Conservation (phyloP, 1,284 basidiomycete genomes). For the Pascua guehoae region DNA sequence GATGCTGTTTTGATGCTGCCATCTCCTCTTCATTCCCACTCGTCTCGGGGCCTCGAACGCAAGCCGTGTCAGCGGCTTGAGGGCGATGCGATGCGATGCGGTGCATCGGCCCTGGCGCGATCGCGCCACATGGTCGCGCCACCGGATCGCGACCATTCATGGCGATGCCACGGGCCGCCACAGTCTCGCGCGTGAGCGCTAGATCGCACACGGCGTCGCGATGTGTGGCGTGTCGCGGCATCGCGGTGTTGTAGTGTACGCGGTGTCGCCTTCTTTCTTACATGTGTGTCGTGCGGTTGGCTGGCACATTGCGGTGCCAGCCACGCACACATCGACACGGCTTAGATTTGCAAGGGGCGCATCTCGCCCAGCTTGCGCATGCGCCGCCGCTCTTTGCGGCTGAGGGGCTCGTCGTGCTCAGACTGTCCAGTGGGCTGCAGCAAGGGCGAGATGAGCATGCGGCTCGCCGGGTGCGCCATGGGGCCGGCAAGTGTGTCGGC, state of each 20-base stretch:
- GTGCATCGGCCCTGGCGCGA: no score
- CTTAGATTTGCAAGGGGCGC: constrained; percentile 16
- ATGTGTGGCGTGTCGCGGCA: background rate
- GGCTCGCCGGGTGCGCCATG: constrained; percentile 12
- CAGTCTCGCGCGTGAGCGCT: no score
- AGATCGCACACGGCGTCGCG: background rate
- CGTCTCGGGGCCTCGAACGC: background rate
- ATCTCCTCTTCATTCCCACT: background rate
- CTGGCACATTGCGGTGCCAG: background rate
- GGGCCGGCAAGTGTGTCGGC: constrained; percentile 15
- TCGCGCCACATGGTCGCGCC: no score
- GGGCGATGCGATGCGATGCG: no score
- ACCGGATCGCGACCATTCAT: no score
- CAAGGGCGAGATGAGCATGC: constrained; percentile 21
- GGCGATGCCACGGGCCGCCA: no score
- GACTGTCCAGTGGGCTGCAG: constrained; percentile 6
- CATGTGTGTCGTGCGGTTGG: background rate
- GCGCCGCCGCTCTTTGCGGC: constrained; percentile 18
- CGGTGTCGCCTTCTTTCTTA: background rate
- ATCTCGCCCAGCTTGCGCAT: constrained; percentile 9
- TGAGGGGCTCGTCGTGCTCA: constrained; percentile 10
- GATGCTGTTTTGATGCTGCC: background rate
- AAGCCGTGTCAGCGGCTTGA: no score
- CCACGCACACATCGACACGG: background rate
- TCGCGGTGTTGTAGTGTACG: background rate